These are phyloP conservation scores for Colletotrichum cuscutae DNA, from an alignment of 2,329 filamentous ascomycete genomes.

Conservation along the genomic window DNA sequence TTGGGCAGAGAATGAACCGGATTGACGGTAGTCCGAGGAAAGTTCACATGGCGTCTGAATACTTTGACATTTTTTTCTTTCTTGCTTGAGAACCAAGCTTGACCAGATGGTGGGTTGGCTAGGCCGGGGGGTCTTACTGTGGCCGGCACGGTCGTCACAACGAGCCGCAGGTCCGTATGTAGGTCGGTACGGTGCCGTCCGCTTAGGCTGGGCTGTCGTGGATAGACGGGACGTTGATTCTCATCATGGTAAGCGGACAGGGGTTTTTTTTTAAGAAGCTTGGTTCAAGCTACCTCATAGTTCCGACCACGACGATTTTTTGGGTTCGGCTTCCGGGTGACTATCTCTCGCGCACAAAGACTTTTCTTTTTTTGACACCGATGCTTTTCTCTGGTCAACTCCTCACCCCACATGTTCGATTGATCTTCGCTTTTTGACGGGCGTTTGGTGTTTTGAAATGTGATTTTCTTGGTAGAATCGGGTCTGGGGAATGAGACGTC, in stretches of 20 bases:
- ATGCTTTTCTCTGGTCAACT: neutral
- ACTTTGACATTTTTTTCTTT: neutral
- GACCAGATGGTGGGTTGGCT: neutral
- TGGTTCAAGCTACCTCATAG: neutral
- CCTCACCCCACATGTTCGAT: slow-evolving; percentile 20
- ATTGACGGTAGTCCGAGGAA: neutral
- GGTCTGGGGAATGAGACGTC: neutral
- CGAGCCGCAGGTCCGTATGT: neutral
- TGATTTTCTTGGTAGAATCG: too few relatives aligned
- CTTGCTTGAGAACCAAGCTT: neutral
- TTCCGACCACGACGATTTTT: too few relatives aligned
- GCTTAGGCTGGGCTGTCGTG: slow-evolving; percentile 2
- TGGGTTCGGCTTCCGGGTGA: neutral
- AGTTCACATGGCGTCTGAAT: neutral
- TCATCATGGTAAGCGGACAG: neutral
- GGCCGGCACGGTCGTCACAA: neutral
- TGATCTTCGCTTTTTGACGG: slow-evolving; percentile 8
- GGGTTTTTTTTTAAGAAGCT: neutral
- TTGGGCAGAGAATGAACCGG: neutral
- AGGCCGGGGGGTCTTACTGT: neutral
- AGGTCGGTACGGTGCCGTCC: neutral
- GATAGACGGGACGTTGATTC: neutral
- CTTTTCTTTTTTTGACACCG: neutral
- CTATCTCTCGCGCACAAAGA: neutral
- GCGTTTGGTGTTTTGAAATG: slow-evolving; percentile 9